Base-by-base conservation (phyloP, 2,329 filamentous ascomycete genomes). In the Aspergillus novoparasiticus region DNA sequence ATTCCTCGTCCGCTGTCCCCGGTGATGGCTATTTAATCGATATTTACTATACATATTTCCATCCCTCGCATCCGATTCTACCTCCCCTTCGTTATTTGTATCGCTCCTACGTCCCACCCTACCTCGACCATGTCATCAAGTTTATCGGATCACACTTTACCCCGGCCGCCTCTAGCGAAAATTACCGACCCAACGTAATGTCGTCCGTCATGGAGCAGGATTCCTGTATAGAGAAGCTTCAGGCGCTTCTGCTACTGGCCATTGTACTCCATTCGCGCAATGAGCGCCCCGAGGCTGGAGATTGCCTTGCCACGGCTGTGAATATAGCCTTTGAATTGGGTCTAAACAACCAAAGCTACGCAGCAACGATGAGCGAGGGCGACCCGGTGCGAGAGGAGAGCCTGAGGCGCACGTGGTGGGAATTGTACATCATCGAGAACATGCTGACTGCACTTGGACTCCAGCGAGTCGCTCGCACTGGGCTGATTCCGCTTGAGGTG, bases 351-450 rank as follows among this genome's bases (percentile, higher is more conserved):
- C 83, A 86, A 55, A 83, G 85, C 0, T 96, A 88, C 74, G 89
- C 92, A 0, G 78, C 83, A 0, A 77, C 84, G 6, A 82, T 92
- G 69, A 89, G 90, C 19, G 81, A 84, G 32, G 87, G 87, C 6
- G 86, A 90, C 63, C 83, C 87, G 0, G 82, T 93, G 1, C 75
- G 94, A 3, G 91, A 94, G 73, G 94, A 97, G 77, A 92, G 90
- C 74, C 90, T 92, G 86, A 86, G 93, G 21, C 85, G 94, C 63
- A 97, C 93, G 1, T 97, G 93, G 93, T 97, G 94, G 94, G 93
- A 87, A 70, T 72, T 92, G 45, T 94, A 90, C 73, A 85, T 92
- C n/a, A 86, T 92, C 16, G 93, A 96, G 74, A 92, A 90, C 60
- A 90, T 96, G 85, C 85, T 96, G 68, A 91, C 92, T 6, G 92